Conservation (phyloP, 805 yeast genomes). For the Barnettozyma botsteinii region DNA sequence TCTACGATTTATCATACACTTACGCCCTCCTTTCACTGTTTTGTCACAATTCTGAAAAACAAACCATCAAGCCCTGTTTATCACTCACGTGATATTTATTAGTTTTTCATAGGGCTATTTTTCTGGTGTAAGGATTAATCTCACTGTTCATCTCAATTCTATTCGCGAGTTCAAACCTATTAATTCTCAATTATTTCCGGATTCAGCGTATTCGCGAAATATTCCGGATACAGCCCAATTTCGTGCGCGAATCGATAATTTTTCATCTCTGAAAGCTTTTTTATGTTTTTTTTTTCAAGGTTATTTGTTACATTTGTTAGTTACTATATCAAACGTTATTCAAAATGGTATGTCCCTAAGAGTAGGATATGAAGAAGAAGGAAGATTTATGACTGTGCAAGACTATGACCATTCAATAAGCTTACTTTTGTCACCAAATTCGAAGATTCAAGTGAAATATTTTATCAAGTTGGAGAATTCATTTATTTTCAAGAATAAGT, state of each 20-base stretch:
- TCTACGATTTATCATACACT: no score
- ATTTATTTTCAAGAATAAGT: no score
- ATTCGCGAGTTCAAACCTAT: not conserved
- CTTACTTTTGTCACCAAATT: no score
- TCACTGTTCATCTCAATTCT: not conserved
- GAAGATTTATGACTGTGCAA: not conserved
- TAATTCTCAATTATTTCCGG: not conserved
- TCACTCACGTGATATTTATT: not conserved
- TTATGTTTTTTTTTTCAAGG: conserved; percentile 5
- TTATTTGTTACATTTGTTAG: conserved; percentile 1
- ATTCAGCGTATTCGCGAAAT: not conserved
- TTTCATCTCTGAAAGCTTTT: conserved; percentile 4
- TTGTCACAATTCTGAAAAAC: no score
- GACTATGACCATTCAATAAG: no score
- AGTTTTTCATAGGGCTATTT: not conserved
- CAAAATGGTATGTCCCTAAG: conserved; percentile 11
- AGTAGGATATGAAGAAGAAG: not conserved
- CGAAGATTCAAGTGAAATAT: no score
- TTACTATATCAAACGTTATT: conserved; percentile 5
- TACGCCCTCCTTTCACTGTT: no score
- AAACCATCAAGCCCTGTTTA: no score
- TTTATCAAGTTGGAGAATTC: no score
- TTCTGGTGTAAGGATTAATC: no score
- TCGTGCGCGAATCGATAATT: conserved; percentile 7
- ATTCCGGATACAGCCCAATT: not conserved